These are phyloP conservation scores for Metarhizium album DNA, from an alignment of 2,329 filamentous ascomycete species.

Conservation along the genomic window DNA sequence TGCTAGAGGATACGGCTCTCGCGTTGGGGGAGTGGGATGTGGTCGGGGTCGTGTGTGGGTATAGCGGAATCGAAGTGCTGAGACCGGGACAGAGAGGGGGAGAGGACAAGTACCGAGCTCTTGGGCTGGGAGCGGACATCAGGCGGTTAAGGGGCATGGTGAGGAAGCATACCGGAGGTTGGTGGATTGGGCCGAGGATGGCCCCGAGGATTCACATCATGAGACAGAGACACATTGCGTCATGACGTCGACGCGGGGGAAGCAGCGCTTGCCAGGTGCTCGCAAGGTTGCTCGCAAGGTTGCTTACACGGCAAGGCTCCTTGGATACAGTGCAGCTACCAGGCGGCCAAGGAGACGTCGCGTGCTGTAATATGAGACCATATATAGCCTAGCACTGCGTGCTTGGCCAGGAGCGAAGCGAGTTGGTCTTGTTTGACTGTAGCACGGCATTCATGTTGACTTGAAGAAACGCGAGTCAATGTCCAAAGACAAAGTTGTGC, in stretches of 20 bases:
- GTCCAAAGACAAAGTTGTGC: not conserved
- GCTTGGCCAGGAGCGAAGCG: too few species aligned
- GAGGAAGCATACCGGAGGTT: conserved; percentile 42
- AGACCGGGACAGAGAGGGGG: conserved; percentile 27
- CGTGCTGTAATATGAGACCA: too few species aligned
- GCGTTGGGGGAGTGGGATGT: conserved; percentile 44
- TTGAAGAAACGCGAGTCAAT: too few species aligned
- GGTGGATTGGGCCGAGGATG: conserved; percentile 56
- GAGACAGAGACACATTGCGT: conserved; percentile 17
- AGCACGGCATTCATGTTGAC: too few species aligned
- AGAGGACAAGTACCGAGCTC: conserved; percentile 17
- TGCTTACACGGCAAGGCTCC: too few species aligned
- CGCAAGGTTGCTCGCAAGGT: too few species aligned
- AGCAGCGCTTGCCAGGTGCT: too few species aligned
- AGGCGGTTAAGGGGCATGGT: conserved; percentile 28
- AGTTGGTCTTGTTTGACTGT: too few species aligned
- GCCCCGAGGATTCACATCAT: conserved; percentile 42
- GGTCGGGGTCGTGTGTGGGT: conserved; percentile 46
- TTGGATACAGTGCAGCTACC: too few species aligned
- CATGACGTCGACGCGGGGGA: not conserved
- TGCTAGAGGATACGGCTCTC: conserved; percentile 41
- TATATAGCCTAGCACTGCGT: too few species aligned
- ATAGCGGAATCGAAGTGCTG: conserved; percentile 47
- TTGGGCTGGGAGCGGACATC: conserved; percentile 35
- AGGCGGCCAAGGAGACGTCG: too few species aligned